A percentile compares a stretch with the other conserved stretches of the same genome.
phyloP scores from a whole-genome alignment of 1,284 basidiomycete genomes.

The Somion occarium region DNA sequence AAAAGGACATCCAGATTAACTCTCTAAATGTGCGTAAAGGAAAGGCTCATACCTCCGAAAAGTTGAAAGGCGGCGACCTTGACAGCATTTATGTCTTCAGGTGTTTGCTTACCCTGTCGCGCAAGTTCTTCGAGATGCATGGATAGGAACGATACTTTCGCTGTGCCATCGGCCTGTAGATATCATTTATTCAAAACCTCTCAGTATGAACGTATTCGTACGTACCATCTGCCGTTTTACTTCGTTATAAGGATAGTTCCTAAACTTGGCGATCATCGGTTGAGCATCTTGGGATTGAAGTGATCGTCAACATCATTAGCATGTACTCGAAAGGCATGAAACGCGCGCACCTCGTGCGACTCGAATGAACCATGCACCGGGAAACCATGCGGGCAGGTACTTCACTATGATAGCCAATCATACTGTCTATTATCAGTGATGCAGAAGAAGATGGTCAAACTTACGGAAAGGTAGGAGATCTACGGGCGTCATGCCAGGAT shows the following conservation, averaged over 20 bases:
- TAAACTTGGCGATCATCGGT: no score
- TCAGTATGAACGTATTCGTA: no score
- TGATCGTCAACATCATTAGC: no score
- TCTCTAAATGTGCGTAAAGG: neutral
- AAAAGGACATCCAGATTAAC: neutral
- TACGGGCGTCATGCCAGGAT: neutral
- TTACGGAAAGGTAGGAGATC: slow-evolving; percentile 21
- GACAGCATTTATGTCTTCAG: no score
- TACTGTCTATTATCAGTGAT: neutral
- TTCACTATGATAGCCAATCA: slow-evolving; percentile 4
- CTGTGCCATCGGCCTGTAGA: neutral
- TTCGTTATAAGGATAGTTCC: no score
- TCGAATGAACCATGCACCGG: slow-evolving; percentile 20
- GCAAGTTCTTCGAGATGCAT: neutral
- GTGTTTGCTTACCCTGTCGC: neutral
- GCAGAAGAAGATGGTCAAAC: slow-evolving; percentile 2
- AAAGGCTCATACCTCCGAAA: neutral
- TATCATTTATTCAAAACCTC: neutral
- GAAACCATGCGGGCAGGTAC: slow-evolving; percentile 25
- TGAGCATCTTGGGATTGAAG: no score
- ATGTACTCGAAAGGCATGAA: no score
- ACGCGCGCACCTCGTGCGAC: neutral
- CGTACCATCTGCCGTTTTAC: no score
- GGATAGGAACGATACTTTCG: neutral
- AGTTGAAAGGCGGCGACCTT: neutral